phyloP scores from a whole-genome alignment of 345 rosid species.

The Rhodamnia rubescens region DNA sequence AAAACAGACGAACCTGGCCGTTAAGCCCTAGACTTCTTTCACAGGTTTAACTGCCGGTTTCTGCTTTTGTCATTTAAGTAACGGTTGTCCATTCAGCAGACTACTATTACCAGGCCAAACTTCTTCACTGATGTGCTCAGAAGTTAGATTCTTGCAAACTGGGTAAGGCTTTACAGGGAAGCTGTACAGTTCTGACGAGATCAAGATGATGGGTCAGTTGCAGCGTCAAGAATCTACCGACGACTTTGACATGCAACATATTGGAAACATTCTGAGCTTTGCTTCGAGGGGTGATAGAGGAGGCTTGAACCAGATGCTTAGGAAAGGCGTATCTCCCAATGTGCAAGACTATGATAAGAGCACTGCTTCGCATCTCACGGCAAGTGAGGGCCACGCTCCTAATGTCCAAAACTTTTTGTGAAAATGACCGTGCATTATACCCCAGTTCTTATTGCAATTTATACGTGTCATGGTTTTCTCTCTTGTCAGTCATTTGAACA shows the following conservation, averaged over 20 bases:
- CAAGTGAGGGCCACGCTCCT: constrained; percentile 52
- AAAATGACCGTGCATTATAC: not conserved
- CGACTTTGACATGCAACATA: constrained; percentile 45
- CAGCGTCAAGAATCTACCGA: constrained; percentile 4
- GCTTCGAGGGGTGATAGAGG: constrained; percentile 54
- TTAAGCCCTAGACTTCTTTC: not conserved
- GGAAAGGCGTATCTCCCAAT: constrained; percentile 36
- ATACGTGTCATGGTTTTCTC: not conserved
- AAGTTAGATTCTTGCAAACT: not conserved
- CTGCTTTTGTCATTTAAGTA: not conserved
- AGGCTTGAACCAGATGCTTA: constrained; percentile 53
- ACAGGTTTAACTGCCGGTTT: not conserved
- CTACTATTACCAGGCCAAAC: not conserved
- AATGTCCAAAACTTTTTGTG: constrained; percentile 8
- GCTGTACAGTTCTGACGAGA: not conserved
- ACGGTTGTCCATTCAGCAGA: not conserved
- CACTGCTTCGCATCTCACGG: constrained; percentile 55
- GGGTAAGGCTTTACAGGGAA: not conserved
- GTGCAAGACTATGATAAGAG: constrained; percentile 53
- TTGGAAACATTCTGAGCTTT: constrained; percentile 52
- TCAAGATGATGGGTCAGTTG: constrained; percentile 10
- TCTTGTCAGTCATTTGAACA: not conserved
- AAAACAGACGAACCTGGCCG: not conserved
- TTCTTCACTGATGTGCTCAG: not conserved
- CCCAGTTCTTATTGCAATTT: not conserved